Percentiles rank a stretch among this genome's conserved stretches.
These are phyloP conservation scores for Acidomyces sp. DNA, from an alignment of 495 filamentous ascomycete genomes.

Conservation along the genomic window DNA sequence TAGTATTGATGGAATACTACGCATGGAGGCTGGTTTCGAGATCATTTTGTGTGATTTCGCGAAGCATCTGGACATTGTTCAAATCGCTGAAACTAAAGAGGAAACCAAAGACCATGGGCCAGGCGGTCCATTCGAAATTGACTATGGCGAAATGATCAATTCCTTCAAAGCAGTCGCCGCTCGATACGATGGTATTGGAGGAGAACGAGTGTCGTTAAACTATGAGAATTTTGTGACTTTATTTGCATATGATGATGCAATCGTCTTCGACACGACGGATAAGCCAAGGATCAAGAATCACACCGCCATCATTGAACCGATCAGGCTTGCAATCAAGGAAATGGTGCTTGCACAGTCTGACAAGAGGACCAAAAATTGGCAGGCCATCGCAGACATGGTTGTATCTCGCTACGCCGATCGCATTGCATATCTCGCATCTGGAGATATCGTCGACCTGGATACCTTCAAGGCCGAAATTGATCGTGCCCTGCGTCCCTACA, in stretches of 20 bases:
- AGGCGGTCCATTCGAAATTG: neutral
- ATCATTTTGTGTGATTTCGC: slow-evolving; percentile 53
- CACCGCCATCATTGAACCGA: neutral
- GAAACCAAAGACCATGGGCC: neutral
- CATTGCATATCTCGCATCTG: slow-evolving; percentile 37
- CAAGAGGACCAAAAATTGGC: slow-evolving; percentile 35
- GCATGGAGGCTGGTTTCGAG: slow-evolving; percentile 60
- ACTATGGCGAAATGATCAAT: neutral
- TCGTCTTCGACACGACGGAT: slow-evolving; percentile 31
- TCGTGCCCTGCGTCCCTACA: slow-evolving; percentile 36
- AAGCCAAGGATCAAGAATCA: slow-evolving; percentile 38
- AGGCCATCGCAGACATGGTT: slow-evolving; percentile 47
- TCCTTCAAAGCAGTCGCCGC: slow-evolving; percentile 31
- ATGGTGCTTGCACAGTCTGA: slow-evolving; percentile 17
- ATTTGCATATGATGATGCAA: slow-evolving; percentile 40
- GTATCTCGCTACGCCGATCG: slow-evolving; percentile 43
- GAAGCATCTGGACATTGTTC: slow-evolving; percentile 12
- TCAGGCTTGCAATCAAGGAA: neutral
- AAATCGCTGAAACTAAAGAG: slow-evolving; percentile 2
- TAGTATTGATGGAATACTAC: slow-evolving; percentile 45
- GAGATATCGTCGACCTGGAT: slow-evolving; percentile 24
- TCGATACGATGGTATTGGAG: slow-evolving; percentile 48
- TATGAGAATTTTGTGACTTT: slow-evolving; percentile 49
- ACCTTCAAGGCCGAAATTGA: slow-evolving; percentile 35
- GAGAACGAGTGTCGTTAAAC: slow-evolving; percentile 40